A percentile compares a stretch with the other conserved stretches of the same genome.
phyloP scores from a whole-genome alignment of 768 basidiomycete species.

The Scleroderma bovista region DNA sequence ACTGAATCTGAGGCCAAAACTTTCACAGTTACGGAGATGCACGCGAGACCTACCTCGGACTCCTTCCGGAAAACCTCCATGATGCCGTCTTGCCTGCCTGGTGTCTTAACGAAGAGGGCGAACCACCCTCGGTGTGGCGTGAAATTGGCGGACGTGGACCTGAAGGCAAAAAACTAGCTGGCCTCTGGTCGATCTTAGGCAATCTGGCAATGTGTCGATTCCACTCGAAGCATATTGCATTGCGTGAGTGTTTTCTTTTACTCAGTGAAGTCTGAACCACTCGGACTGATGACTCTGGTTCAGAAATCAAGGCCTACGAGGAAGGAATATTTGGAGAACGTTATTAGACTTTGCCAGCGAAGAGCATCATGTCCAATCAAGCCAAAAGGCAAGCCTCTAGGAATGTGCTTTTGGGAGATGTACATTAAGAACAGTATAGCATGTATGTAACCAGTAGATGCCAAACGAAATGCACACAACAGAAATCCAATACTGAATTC shows the following conservation, averaged over 20 bases:
- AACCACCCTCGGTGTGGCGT: conserved; percentile 29
- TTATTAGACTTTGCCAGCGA: too few species aligned
- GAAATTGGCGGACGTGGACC: conserved; percentile 39
- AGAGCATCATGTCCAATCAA: too few species aligned
- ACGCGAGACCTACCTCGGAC: conserved; percentile 1
- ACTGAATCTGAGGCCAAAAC: neutral
- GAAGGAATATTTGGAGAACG: conserved; percentile 36
- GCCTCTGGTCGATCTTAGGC: conserved; percentile 57
- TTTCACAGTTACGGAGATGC: conserved; percentile 5
- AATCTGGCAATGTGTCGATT: conserved; percentile 59
- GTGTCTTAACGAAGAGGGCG: conserved; percentile 20
- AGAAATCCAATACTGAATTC: too few species aligned
- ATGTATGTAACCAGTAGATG: too few species aligned
- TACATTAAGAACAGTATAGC: too few species aligned
- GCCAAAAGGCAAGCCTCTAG: too few species aligned
- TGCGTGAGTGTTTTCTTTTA: conserved; percentile 41
- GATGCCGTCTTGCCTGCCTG: conserved; percentile 13
- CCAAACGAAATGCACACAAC: too few species aligned
- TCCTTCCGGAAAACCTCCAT: conserved; percentile 1
- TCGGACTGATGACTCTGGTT: neutral
- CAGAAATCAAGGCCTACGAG: conserved; percentile 69
- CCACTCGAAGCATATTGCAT: conserved; percentile 60
- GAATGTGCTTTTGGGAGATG: too few species aligned
- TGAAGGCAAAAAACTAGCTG: conserved; percentile 12
- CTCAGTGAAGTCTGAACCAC: neutral